Evolutionary conservation across 1,139 yeast genomes (phyloP).

Genomic region (Kazachstania sp.): DNA sequence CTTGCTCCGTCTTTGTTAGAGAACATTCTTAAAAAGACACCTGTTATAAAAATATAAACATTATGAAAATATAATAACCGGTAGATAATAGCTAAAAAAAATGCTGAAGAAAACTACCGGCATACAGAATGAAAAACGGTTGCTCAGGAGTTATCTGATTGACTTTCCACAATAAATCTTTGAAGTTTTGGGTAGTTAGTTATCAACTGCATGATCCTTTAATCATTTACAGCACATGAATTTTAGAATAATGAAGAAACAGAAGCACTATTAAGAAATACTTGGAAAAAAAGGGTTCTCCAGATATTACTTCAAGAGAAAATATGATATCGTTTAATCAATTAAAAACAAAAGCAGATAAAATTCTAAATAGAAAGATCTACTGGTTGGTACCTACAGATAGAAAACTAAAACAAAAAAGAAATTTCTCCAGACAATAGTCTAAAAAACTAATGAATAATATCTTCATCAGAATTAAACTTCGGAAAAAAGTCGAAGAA

Average conservation of each 20-base stretch:
- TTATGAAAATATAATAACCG: background rate
- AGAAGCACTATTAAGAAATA: background rate
- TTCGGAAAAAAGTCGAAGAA: too few species aligned
- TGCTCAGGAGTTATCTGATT: background rate
- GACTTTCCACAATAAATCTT: background rate
- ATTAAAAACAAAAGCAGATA: background rate
- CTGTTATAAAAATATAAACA: background rate
- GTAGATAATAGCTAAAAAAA: too few species aligned
- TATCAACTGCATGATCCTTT: background rate
- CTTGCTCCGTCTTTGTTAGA: background rate
- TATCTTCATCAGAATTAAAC: too few species aligned
- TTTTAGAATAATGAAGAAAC: background rate
- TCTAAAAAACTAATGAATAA: too few species aligned
- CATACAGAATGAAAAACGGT: background rate
- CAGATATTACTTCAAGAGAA: background rate
- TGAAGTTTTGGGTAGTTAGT: too few species aligned
- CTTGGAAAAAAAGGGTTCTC: too few species aligned
- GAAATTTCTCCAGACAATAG: background rate
- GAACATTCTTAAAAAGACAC: background rate
- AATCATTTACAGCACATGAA: background rate
- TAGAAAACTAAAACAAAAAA: slow-evolving; percentile 1
- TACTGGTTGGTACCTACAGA: background rate
- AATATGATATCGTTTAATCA: background rate
- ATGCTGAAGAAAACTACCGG: too few species aligned
- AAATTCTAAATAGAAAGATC: background rate